Conservation (phyloP, 2,329 filamentous ascomycete genomes). For the Phialophora chinensis region DNA sequence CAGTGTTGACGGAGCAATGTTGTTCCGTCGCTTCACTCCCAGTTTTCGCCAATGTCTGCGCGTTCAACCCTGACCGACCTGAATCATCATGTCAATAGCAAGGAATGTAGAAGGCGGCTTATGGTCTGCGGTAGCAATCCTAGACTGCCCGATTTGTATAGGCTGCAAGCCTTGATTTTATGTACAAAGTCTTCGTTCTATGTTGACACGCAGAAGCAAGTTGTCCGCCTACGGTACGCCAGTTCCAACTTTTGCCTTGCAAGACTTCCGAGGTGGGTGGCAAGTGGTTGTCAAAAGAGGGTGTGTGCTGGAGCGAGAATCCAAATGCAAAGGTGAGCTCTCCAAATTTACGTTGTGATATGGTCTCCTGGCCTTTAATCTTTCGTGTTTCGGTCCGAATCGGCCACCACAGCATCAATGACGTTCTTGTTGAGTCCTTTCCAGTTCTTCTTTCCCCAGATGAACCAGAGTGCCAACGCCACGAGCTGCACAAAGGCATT, state of each 20-base stretch:
- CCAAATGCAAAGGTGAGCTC: background rate
- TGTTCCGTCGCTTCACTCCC: background rate
- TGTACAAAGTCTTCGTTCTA: slow-evolving; percentile 3
- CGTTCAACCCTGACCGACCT: background rate
- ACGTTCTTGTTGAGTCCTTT: slow-evolving; percentile 32
- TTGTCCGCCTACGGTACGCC: background rate
- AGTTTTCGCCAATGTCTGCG: background rate
- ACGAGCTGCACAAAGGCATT: slow-evolving; percentile 40
- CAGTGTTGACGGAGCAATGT: background rate
- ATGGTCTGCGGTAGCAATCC: background rate
- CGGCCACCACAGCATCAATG: slow-evolving; percentile 31
- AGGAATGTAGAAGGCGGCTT: background rate
- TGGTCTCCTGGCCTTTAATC: slow-evolving; percentile 20
- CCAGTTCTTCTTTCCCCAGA: slow-evolving; percentile 34
- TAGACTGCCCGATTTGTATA: background rate
- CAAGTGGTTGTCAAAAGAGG: slow-evolving; percentile 1
- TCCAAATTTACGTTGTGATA: slow-evolving; percentile 1
- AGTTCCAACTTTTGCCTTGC: background rate
- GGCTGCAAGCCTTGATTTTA: background rate
- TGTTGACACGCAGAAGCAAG: slow-evolving; percentile 3
- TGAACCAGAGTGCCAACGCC: slow-evolving; percentile 34
- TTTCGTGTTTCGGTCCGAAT: slow-evolving; percentile 28
- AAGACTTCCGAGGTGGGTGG: background rate
- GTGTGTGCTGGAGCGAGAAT: background rate
- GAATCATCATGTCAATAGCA: background rate